Evolutionary conservation across 2,329 filamentous ascomycete species (phyloP).

Genomic region (Emergomyces orientalis): DNA sequence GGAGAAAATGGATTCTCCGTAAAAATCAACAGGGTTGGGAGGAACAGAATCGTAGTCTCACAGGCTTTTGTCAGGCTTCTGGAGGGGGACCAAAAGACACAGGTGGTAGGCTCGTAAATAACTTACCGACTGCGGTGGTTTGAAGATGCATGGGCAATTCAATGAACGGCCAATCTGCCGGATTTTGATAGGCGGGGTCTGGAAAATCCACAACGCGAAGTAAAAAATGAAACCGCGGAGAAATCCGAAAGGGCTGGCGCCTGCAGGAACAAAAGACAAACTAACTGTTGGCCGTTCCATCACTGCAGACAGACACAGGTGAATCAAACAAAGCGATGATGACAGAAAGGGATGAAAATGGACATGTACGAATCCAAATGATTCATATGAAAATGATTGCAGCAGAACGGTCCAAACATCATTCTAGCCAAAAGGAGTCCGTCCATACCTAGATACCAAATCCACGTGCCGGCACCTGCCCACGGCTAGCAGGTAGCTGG

Average conservation of each 20-base stretch:
- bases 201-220: background rate
- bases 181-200: background rate
- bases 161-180: background rate
- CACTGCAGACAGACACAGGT: background rate
- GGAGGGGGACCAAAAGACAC: background rate
- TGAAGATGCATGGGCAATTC: background rate
- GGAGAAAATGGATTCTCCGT: background rate
- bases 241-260: background rate
- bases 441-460: background rate
- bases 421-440: background rate
- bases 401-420: background rate
- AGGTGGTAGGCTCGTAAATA: background rate
- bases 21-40: background rate
- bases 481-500: background rate
- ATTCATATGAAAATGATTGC: background rate
- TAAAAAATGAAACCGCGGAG: background rate
- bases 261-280: background rate
- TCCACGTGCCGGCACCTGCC: background rate
- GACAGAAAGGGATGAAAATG: background rate
- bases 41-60: background rate
- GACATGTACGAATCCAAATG: background rate
- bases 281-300: background rate
- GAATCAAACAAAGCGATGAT: background rate
- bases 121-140: background rate
- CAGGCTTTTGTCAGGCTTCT: background rate